Conservation (phyloP, 805 yeast genomes). For the Kuraishia floccosa region DNA sequence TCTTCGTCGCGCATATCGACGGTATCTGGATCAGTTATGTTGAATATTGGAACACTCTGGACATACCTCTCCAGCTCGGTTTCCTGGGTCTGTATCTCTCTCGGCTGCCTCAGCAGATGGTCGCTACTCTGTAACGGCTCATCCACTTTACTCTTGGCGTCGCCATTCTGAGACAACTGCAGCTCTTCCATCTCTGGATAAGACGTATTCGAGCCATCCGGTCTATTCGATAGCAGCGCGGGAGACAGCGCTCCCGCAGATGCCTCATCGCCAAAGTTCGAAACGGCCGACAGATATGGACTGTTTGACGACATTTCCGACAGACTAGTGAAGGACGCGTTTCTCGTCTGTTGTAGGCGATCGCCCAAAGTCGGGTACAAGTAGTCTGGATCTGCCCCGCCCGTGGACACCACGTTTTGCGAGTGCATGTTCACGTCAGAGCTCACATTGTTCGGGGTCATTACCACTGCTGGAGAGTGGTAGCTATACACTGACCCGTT, state of each 20-base stretch:
- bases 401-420: too few relatives aligned
- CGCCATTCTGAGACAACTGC: not conserved
- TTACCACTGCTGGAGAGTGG: too few relatives aligned
- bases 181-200: conserved; percentile 4
- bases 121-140: not conserved
- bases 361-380: too few relatives aligned
- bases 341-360: too few relatives aligned
- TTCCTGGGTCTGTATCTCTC: too few relatives aligned
- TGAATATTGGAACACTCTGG: not conserved
- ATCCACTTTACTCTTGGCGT: too few relatives aligned
- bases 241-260: conserved; percentile 2
- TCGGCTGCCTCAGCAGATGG: not conserved
- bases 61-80: too few relatives aligned
- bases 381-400: too few relatives aligned
- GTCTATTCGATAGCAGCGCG: not conserved
- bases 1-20: too few relatives aligned
- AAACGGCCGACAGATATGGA: conserved; percentile 12
- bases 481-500: too few relatives aligned
- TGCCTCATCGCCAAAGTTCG: conserved; percentile 4
- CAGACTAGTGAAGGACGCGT: conserved; percentile 4
- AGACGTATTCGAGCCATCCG: conserved; percentile 3
- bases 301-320: conserved; percentile 15
- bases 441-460: too few relatives aligned
- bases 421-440: too few relatives aligned
- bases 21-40: not conserved